Conservation (phyloP, 2,329 filamentous ascomycete genomes). For the Fusarium torulosum region DNA sequence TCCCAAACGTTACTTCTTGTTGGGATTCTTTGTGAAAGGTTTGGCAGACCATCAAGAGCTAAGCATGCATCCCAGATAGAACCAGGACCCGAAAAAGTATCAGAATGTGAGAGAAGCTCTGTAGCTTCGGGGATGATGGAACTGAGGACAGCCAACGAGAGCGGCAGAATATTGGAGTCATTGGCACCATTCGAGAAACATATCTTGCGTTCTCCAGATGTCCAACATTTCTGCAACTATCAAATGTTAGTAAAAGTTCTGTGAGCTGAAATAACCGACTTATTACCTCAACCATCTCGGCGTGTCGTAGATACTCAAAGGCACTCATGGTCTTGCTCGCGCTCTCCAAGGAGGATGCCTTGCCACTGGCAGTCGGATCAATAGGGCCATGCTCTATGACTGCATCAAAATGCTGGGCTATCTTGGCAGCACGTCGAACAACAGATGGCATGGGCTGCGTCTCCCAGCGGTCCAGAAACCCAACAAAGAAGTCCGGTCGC, state of each 20-base stretch:
- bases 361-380: constrained; percentile 4
- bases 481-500: constrained; percentile 32
- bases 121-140: not conserved
- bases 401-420: constrained; percentile 40
- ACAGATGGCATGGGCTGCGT: constrained; percentile 24
- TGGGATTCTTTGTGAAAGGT: not conserved
- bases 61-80: not conserved
- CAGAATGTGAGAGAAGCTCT: not conserved
- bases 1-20: constrained; percentile 27
- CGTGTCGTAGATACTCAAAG: constrained; percentile 32
- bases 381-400: constrained; percentile 37
- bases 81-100: not conserved
- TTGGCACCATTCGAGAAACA: not conserved
- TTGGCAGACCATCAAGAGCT: too few species aligned
- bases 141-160: not conserved
- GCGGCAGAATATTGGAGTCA: not conserved
- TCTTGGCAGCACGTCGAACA: constrained; percentile 32
- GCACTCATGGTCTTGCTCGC: constrained; percentile 29
- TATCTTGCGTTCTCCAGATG: constrained; percentile 3
- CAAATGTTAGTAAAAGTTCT: not conserved
- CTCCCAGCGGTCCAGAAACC: constrained; percentile 34
- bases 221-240: constrained; percentile 35
- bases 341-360: constrained; percentile 8
- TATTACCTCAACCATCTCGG: constrained; percentile 30
- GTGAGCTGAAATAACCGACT: fast-evolving